These are phyloP conservation scores for Rhizoclosmatium sp. DNA, from an alignment of 192 early-diverging fungal genomes.

Conservation along the genomic window DNA sequence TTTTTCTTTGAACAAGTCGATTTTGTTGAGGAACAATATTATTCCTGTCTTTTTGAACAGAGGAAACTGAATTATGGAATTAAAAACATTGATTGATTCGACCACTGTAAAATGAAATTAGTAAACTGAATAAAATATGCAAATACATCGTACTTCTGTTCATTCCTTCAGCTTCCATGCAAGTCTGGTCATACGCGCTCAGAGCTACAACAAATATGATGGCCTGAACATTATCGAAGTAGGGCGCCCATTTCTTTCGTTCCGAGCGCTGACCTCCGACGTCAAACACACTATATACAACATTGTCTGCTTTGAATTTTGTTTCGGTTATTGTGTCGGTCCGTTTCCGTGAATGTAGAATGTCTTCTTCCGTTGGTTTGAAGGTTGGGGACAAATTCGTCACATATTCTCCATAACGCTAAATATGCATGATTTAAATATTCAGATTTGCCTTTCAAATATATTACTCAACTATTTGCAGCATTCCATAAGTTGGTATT, in stretches of 20 bases:
- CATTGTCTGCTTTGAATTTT: not conserved
- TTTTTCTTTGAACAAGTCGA: slow-evolving; percentile 59
- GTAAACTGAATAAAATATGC: not conserved
- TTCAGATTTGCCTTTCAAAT: not conserved
- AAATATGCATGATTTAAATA: not conserved
- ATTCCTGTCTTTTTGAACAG: slow-evolving; percentile 53
- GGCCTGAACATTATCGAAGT: slow-evolving; percentile 64
- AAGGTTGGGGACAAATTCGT: slow-evolving; percentile 59
- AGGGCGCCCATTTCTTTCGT: slow-evolving; percentile 65
- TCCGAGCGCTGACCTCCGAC: slow-evolving; percentile 65
- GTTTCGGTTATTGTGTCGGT: not conserved
- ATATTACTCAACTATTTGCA: slow-evolving; percentile 49
- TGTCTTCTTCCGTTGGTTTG: slow-evolving; percentile 71
- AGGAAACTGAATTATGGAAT: slow-evolving; percentile 52
- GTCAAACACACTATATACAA: slow-evolving; percentile 52
- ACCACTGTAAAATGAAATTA: slow-evolving; percentile 29
- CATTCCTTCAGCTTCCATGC: slow-evolving; percentile 56
- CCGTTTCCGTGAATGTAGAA: slow-evolving; percentile 56
- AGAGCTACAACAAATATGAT: slow-evolving; percentile 68
- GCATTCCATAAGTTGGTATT: slow-evolving; percentile 55
- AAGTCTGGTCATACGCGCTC: slow-evolving; percentile 60
- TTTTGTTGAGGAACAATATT: slow-evolving; percentile 63
- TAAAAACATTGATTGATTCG: slow-evolving; percentile 55
- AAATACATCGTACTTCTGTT: slow-evolving; percentile 47
- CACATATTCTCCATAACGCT: slow-evolving; percentile 46